These are phyloP conservation scores for Deuterostichococcus epilithicus DNA, from an alignment of 139 green algal genomes.

Conservation along the genomic window DNA sequence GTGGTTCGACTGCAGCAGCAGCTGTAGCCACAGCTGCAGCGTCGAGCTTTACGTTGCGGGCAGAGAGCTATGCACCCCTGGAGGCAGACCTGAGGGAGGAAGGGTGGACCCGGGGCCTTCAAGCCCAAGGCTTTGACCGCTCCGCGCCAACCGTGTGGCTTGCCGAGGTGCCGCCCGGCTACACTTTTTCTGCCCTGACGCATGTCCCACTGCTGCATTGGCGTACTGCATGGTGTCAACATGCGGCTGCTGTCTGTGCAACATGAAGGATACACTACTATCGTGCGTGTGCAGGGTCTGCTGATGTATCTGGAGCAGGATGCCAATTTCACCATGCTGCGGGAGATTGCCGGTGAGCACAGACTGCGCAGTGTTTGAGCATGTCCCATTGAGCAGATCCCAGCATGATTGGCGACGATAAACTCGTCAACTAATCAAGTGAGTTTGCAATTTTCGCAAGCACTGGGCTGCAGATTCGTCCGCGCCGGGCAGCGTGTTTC, in stretches of 20 bases:
- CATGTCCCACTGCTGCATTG: too few relatives aligned
- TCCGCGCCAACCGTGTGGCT: background rate
- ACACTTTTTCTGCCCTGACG: too few relatives aligned
- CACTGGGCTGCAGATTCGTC: background rate
- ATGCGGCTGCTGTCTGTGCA: too few relatives aligned
- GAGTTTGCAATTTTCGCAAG: too few relatives aligned
- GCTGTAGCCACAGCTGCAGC: background rate
- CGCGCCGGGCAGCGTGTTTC: background rate
- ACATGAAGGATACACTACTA: too few relatives aligned
- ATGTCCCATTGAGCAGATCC: too few relatives aligned
- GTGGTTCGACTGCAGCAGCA: too few relatives aligned
- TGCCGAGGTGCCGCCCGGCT: too few relatives aligned
- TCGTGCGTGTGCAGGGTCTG: background rate
- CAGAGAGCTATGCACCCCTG: background rate
- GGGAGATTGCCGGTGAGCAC: background rate
- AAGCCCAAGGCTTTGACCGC: background rate
- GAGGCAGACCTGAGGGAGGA: background rate
- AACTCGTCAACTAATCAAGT: too few relatives aligned
- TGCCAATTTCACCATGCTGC: background rate
- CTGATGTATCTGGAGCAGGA: background rate
- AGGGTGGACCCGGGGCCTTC: background rate
- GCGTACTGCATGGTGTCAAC: too few relatives aligned
- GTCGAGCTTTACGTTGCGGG: background rate
- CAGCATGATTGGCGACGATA: too few relatives aligned
- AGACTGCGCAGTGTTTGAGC: too few relatives aligned